A percentile compares a stretch with the other conserved stretches of the same genome.
These are phyloP conservation scores for sorghum (Sorghum bicolor) DNA, from an alignment of 176 grass and related monocot genomes.

Conservation along the genomic window DNA sequence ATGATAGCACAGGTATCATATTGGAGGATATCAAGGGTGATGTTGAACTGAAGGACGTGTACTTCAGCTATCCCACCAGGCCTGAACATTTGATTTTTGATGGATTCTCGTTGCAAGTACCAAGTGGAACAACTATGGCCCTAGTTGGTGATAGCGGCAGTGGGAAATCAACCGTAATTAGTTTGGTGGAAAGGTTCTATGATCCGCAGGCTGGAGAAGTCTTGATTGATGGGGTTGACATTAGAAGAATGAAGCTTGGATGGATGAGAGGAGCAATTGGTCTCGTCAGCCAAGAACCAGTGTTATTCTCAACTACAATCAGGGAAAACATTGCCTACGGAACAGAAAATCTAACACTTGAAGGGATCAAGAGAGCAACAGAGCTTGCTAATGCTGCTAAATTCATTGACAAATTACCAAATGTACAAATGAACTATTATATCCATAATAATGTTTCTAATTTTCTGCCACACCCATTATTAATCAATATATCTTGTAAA, in stretches of 20 bases:
- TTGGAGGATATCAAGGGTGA: slow-evolving; percentile 73
- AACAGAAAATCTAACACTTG: too few species aligned
- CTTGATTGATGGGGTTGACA: neutral
- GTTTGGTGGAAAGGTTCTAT: slow-evolving; percentile 75
- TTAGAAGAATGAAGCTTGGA: neutral
- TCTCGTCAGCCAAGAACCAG: neutral
- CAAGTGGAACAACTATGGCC: slow-evolving; percentile 66
- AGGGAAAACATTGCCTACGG: neutral
- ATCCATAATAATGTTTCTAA: neutral
- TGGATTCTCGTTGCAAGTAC: slow-evolving; percentile 62
- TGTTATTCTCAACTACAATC: neutral
- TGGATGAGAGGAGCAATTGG: neutral
- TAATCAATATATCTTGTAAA: neutral
- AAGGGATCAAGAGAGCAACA: neutral
- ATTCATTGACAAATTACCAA: neutral
- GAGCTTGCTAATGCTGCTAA: neutral
- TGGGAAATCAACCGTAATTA: slow-evolving; percentile 82
- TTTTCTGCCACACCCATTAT: neutral
- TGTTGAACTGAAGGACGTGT: slow-evolving; percentile 71
- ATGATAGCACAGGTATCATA: slow-evolving; percentile 43
- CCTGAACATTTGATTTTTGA: slow-evolving; percentile 60
- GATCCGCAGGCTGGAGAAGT: slow-evolving; percentile 51
- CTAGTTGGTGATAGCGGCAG: slow-evolving; percentile 84
- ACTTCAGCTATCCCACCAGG: slow-evolving; percentile 74
- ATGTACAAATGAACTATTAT: neutral